Percentiles rank a stretch among this genome's conserved stretches.
Conservation (phyloP, 352 stramenopile species). For the Halophytophthora batemanensis region DNA sequence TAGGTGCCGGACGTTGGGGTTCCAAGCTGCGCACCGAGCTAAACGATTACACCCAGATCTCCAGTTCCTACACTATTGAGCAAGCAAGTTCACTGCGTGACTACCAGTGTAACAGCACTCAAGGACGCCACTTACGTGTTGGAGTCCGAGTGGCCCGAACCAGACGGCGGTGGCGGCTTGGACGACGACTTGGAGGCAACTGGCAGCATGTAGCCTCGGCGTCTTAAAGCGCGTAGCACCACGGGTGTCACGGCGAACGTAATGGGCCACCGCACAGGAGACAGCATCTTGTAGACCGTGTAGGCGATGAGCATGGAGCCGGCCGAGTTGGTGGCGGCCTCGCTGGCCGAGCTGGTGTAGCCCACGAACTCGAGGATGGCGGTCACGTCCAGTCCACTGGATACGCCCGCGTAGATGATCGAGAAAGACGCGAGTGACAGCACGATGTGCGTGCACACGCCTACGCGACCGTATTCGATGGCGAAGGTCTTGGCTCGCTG, state of each 20-base stretch:
- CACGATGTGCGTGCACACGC: constrained; percentile 72
- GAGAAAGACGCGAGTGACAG: constrained; percentile 76
- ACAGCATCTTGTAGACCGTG: constrained; percentile 75
- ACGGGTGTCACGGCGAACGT: constrained; percentile 79
- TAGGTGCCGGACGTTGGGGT: too few relatives aligned
- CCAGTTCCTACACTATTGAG: too few relatives aligned
- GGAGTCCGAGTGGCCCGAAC: not conserved
- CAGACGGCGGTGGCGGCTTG: constrained; percentile 9
- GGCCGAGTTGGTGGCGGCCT: constrained; percentile 54
- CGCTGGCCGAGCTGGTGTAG: constrained; percentile 34
- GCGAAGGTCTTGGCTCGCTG: constrained; percentile 79
- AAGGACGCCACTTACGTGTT: too few relatives aligned
- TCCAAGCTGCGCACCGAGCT: too few relatives aligned
- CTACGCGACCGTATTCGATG: constrained; percentile 77
- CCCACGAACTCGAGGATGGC: constrained; percentile 47
- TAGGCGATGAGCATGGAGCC: constrained; percentile 81
- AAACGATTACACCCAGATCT: too few relatives aligned
- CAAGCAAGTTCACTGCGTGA: too few relatives aligned
- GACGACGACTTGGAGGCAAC: constrained; percentile 24
- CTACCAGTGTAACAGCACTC: too few relatives aligned
- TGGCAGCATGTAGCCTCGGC: constrained; percentile 68
- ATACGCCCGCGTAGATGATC: constrained; percentile 68
- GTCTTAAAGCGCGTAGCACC: constrained; percentile 65
- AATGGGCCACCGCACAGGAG: constrained; percentile 75
- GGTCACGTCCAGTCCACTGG: constrained; percentile 64